Evolutionary conservation across 2,329 filamentous ascomycete genomes (phyloP).

Genomic region (Venturia nashicola): DNA sequence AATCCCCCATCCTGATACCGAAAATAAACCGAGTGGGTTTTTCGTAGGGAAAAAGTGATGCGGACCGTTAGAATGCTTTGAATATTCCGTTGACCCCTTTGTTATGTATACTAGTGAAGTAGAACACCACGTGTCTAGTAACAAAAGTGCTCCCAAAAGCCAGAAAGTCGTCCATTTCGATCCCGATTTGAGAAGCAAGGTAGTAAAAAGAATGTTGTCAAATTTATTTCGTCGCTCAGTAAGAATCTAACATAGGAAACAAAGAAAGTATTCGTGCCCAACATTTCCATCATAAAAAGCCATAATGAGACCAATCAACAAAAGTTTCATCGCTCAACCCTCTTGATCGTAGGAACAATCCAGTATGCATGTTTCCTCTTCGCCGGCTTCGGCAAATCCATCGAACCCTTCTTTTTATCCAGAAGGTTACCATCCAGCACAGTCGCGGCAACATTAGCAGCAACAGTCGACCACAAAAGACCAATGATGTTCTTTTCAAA

Average conservation of each 20-base stretch:
- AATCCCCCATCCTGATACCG: too few relatives aligned
- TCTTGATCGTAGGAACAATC: slow-evolving; percentile 30
- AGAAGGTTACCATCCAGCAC: slow-evolving; percentile 11
- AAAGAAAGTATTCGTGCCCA: background rate
- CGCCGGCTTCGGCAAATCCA: slow-evolving; percentile 24
- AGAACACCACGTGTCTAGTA: too few relatives aligned
- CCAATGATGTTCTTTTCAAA: slow-evolving; percentile 22
- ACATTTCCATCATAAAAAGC: background rate
- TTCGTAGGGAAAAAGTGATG: too few relatives aligned
- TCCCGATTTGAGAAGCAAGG: too few relatives aligned
- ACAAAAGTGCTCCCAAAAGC: too few relatives aligned
- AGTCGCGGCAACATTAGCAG: slow-evolving; percentile 17
- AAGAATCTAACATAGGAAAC: background rate
- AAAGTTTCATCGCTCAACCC: background rate
- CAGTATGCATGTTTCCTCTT: slow-evolving; percentile 33
- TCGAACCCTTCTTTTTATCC: slow-evolving; percentile 18
- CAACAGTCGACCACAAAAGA: slow-evolving; percentile 17
- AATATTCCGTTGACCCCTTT: too few relatives aligned
- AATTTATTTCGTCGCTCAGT: too few relatives aligned
- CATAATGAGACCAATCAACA: too few relatives aligned
- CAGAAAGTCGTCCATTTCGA: too few relatives aligned
- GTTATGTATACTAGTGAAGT: too few relatives aligned
- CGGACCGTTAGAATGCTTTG: too few relatives aligned
- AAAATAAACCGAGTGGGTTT: too few relatives aligned
- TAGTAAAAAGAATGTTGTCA: background rate